These are phyloP conservation scores for Colletotrichum magnum DNA, from an alignment of 2,329 filamentous ascomycete species.

Conservation along the genomic window DNA sequence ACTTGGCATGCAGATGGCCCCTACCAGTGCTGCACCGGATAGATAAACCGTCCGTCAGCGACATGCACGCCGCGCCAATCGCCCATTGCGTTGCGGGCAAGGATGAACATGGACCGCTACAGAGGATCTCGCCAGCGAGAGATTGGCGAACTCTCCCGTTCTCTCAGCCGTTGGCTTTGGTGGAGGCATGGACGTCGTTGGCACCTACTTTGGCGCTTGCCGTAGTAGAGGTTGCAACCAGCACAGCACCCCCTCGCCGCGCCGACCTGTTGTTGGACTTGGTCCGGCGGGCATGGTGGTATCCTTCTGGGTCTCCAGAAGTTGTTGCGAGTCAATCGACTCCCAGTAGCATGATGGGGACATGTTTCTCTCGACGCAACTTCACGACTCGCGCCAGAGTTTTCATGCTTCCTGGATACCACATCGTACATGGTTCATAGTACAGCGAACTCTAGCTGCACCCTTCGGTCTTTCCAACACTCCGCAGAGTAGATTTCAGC, in stretches of 20 bases:
- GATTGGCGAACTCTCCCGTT: conserved; percentile 36
- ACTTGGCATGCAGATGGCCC: conserved; percentile 37
- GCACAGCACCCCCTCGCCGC: conserved; percentile 3
- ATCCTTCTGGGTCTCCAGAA: background rate
- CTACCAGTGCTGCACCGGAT: conserved; percentile 29
- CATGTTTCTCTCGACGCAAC: conserved; percentile 27
- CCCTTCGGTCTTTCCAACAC: background rate
- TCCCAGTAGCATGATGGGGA: conserved; percentile 3
- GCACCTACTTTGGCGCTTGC: too few species aligned
- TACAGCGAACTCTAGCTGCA: background rate
- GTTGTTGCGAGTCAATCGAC: conserved; percentile 26
- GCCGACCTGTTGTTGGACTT: background rate
- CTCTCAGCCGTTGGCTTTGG: conserved; percentile 13
- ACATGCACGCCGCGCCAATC: conserved; percentile 26
- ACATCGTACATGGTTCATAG: conserved; percentile 18
- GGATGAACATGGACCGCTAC: conserved; percentile 2
- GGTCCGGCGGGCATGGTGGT: background rate
- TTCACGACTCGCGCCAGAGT: conserved; percentile 32
- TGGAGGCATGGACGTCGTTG: conserved; percentile 1
- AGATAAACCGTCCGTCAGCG: conserved; percentile 30
- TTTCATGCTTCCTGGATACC: conserved; percentile 19
- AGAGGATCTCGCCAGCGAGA: conserved; percentile 34
- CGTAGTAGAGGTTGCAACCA: conserved; percentile 1
- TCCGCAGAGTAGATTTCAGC: conserved; percentile 6
- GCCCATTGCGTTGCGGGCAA: conserved; percentile 1